Base-by-base conservation (phyloP, 495 filamentous ascomycete species). In the Penicillium salamii region DNA sequence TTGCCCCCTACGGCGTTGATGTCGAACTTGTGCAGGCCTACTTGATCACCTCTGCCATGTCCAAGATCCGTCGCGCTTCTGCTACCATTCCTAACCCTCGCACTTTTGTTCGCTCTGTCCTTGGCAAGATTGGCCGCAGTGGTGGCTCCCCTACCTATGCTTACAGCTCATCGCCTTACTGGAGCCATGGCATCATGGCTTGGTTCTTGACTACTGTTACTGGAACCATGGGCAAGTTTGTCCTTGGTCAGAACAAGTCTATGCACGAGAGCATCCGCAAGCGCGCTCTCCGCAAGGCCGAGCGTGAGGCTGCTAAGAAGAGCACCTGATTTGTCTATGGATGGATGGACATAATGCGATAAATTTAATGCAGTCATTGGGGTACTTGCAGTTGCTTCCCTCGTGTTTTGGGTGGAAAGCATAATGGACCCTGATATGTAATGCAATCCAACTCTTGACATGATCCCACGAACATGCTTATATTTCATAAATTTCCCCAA, bases 41-140 rank as follows among this genome's bases (percentile, higher is more conserved):
- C 69, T 81, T 99, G 50, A 89, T 99, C 61, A 91, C 89, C 18
- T 88, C 86, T 12, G 90, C 93, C 46, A 97, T 99, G 95, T 89
- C 84, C 65, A 99, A 99, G 82, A 80, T 99, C 52, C 82, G 90
- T 52, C 82, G 80, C 44, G 72, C 90, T 1, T 90, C 80, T 55
- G 65, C 82, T 29, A 65, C 88, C 55, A 88, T 96, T 46, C 93
- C 95, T 9, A 89, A 75, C 46, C 87, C 92, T 5, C 86, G 83
- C 65, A 71, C 75, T 34, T 97, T 97, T 65, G 95, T 99, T 14
- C 79, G 79, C 51, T 71, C 87, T 2, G 82, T 85, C 6, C 73
- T 99, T 57, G 72, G 78, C 34, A 96, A 90, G 80, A 80, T 99
- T 53, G 91, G 92, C 6, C 72, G 83, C 36, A 83, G 79, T 55